Evolutionary conservation across 352 stramenopile genomes (phyloP).

Genomic region (Plasmopara muralis): DNA sequence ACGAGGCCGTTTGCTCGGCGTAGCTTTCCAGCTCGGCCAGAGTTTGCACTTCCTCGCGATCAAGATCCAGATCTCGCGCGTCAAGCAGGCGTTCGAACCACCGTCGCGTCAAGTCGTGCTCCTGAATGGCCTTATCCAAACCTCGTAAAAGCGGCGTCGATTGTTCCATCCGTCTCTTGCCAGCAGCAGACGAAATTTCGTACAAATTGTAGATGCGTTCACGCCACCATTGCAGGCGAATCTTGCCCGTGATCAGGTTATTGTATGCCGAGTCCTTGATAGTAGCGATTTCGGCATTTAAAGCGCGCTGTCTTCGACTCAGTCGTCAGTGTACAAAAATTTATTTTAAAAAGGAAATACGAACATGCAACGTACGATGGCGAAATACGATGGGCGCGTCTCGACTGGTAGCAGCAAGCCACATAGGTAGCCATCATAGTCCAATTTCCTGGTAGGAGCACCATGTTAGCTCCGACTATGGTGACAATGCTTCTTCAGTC

Average conservation of each 20-base stretch:
- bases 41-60: constrained; percentile 62
- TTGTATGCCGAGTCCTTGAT: constrained; percentile 85
- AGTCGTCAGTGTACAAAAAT: neutral
- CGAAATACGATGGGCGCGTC: constrained; percentile 65
- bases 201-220: constrained; percentile 78
- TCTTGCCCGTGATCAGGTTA: constrained; percentile 81
- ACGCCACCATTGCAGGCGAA: constrained; percentile 91
- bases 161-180: constrained; percentile 27
- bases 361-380: constrained; percentile 45
- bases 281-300: constrained; percentile 87
- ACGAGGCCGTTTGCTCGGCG: constrained; percentile 84
- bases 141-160: constrained; percentile 64
- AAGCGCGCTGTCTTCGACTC: constrained; percentile 42
- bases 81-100: constrained; percentile 91
- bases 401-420: constrained; percentile 62
- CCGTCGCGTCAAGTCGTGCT: constrained; percentile 73
- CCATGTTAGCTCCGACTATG: constrained; percentile 1
- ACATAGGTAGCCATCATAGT: constrained; percentile 83
- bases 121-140: constrained; percentile 54
- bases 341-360: neutral
- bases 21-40: constrained; percentile 81
- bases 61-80: constrained; percentile 81
- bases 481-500: neutral
- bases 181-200: constrained; percentile 11
- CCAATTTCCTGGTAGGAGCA: constrained; percentile 45